Percentiles rank a stretch among this genome's conserved stretches.
Evolutionary conservation across 805 yeast genomes (phyloP).

Genomic region (Novakomyces olei): DNA sequence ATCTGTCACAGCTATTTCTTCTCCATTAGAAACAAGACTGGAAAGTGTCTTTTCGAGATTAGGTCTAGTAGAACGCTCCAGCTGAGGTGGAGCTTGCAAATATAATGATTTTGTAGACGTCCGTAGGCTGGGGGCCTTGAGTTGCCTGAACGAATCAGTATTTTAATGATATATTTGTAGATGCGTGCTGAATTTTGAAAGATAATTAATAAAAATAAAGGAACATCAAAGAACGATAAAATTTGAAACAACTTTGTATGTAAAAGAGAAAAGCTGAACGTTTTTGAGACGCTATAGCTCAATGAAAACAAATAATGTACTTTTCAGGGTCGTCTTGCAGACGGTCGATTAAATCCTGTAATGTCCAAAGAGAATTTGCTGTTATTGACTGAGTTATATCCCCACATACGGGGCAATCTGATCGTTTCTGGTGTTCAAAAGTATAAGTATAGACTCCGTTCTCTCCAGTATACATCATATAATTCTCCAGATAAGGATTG

Average conservation of each 20-base stretch:
- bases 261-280: too few species aligned
- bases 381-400: too few species aligned
- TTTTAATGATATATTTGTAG: background rate
- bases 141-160: constrained; percentile 8
- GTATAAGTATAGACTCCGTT: constrained; percentile 56
- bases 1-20: constrained; percentile 33
- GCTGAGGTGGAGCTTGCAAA: constrained; percentile 24
- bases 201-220: too few species aligned
- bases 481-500: constrained; percentile 46
- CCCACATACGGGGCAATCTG: constrained; percentile 68
- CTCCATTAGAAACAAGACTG: constrained; percentile 21
- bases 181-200: too few species aligned
- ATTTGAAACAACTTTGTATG: too few species aligned
- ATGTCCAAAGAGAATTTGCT: too few species aligned
- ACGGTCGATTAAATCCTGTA: too few species aligned
- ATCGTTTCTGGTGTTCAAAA: constrained; percentile 36
- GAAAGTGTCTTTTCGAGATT: constrained; percentile 20
- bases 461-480: constrained; percentile 73
- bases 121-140: constrained; percentile 26
- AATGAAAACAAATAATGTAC: too few species aligned
- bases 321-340: too few species aligned
- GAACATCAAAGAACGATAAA: too few species aligned
- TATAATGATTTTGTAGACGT: constrained; percentile 22
- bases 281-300: too few species aligned
- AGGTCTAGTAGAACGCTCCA: constrained; percentile 25